Percentiles rank a stretch among this genome's conserved stretches.
These are phyloP conservation scores for Vinca minor DNA, from an alignment of 257 asterid genomes.

Conservation along the genomic window DNA sequence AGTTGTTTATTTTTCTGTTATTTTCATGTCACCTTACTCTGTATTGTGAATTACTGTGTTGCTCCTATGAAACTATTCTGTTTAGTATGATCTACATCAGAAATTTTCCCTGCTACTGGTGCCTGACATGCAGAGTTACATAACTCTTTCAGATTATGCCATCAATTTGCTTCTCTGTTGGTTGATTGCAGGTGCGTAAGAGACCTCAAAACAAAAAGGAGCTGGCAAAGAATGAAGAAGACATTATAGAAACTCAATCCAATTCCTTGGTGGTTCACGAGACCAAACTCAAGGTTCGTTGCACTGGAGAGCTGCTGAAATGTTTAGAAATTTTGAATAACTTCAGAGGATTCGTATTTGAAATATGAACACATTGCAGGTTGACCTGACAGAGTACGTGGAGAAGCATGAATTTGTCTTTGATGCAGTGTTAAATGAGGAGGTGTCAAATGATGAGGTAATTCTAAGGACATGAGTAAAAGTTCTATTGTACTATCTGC, in stretches of 20 bases:
- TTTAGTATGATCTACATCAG: background rate
- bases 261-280: slow-evolving; percentile 73
- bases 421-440: slow-evolving; percentile 96
- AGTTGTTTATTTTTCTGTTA: slow-evolving; percentile 17
- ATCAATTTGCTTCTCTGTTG: slow-evolving; percentile 15
- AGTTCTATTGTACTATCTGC: slow-evolving; percentile 1
- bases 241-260: slow-evolving; percentile 67
- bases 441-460: slow-evolving; percentile 99
- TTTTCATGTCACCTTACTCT: background rate
- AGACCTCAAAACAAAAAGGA: slow-evolving; percentile 86
- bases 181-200: slow-evolving; percentile 67
- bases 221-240: slow-evolving; percentile 80
- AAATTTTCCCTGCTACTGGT: background rate
- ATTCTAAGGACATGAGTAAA: slow-evolving; percentile 11
- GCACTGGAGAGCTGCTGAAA: too few species aligned
- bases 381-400: slow-evolving; percentile 86
- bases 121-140: background rate
- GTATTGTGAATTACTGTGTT: background rate
- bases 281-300: slow-evolving; percentile 75
- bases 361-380: slow-evolving; percentile 41
- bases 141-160: background rate
- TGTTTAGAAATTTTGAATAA: background rate
- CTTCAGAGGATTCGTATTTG: slow-evolving; percentile 6
- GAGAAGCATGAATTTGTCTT: slow-evolving; percentile 97
- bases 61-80: too few species aligned